Evolutionary conservation across 2,329 filamentous ascomycete genomes (phyloP).

Genomic region (Plenodomus tracheiphilus): DNA sequence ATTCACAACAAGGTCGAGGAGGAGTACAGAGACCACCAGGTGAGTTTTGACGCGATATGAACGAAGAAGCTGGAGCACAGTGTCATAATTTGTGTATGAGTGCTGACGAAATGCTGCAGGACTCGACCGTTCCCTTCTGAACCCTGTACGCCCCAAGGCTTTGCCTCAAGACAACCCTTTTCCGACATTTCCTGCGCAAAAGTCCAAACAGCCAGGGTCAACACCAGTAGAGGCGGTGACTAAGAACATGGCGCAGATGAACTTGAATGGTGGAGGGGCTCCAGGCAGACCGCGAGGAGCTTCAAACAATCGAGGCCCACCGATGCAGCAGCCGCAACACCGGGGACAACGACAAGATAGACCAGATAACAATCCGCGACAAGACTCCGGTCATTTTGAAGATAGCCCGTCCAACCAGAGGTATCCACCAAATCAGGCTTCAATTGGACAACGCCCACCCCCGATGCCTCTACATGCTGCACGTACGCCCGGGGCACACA

Average conservation of each 20-base stretch:
- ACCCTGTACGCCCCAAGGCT: constrained; percentile 29
- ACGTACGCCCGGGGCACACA: constrained; percentile 18
- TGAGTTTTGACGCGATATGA: constrained; percentile 18
- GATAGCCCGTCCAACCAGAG: constrained; percentile 28
- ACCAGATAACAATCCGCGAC: constrained; percentile 26
- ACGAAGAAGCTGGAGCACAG: no score
- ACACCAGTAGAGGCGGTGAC: constrained; percentile 22
- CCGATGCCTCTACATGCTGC: constrained; percentile 24
- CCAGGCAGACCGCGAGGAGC: constrained; percentile 22
- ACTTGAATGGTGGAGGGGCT: constrained; percentile 25
- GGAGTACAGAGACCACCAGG: constrained; percentile 29
- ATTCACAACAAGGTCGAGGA: constrained; percentile 26
- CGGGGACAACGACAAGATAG: constrained; percentile 24
- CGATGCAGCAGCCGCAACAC: constrained; percentile 24
- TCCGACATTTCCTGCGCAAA: constrained; percentile 49
- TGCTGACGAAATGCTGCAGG: constrained; percentile 24
- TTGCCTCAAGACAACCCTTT: constrained; percentile 53
- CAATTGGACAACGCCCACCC: constrained; percentile 26
- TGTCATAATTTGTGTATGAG: background rate
- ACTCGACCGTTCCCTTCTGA: constrained; percentile 34
- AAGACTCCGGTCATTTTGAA: constrained; percentile 43
- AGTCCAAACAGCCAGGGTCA: constrained; percentile 10
- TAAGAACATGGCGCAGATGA: constrained; percentile 43
- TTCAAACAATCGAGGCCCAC: constrained; percentile 21
- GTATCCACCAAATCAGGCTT: constrained; percentile 28